Evolutionary conservation across 176 grass and related monocot species (phyloP), one percentile per base, ranked within the genome.

Genomic region (Puya raimondii): DNA sequence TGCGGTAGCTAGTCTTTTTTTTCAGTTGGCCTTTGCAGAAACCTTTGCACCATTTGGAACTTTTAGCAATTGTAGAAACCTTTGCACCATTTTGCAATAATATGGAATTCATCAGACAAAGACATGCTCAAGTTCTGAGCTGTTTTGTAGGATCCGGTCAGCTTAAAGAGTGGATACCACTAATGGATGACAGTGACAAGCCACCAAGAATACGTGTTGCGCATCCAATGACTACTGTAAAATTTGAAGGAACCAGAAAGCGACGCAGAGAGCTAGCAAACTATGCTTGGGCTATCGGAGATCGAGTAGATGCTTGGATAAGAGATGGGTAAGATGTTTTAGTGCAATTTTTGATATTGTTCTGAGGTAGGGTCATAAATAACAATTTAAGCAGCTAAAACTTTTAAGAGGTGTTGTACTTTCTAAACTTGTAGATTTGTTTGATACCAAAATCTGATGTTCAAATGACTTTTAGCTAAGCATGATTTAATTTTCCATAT

Each of bases 201-300:
- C 77, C 76, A 14, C 95, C 95, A 70, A 80, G 68, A 82, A 85
- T 99, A 80, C 86, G 95, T 12, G 77, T 74, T 67, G 72, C 70
- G 18, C 85, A 88, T 73, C 87, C 87, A 65, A 63, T 87, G 26
- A 82, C 82, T 56, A 27, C 76, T 12, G 76, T 75, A 17, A 99
- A 90, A 82, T 81, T 80, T 16, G 88, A 88, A 80, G 85, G 82
- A 83, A 99, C 85, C 74, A 84, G 89, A 71, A 99, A 99, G 71
- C 80, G 95, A 3, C 75, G 80, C 29, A 91, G 95, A 75, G 95
- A 90, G 67, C 82, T 76, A 69, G 80, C 76, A 56, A 94, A 71
- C 70, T 86, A 77, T 79, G 79, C 66, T 64, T 99, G 89, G 89
- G 70, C 78, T 59, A 64, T 82, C 75, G 95, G 95, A 82, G 95